Evolutionary conservation across 2,329 filamentous ascomycete genomes (phyloP), one percentile per base, ranked within the genome.

Genomic region (Neonectria magnoliae): DNA sequence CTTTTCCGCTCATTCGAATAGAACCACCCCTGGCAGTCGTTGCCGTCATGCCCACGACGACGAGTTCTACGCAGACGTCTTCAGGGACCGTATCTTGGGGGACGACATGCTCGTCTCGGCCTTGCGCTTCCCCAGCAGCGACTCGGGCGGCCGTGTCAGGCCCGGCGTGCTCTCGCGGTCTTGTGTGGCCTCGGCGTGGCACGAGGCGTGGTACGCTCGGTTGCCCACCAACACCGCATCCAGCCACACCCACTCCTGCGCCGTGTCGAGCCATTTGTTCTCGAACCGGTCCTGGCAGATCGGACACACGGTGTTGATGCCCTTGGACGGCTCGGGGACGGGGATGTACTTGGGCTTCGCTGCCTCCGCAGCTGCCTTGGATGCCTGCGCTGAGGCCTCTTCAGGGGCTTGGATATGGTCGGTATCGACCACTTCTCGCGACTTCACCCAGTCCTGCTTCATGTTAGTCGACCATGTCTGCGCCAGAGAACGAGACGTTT

Each of bases 221-320:
- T 86, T 88, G 38, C 92, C 92, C 31, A 97, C 88, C 68, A 91
- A 87, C 55, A 92, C 85, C 1, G 95, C 93, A 78, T 99, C 95
- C 78, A 93, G 91, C 93, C 96, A 98, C 44, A 99, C 95, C 87
- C 94, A 98, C 75, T 99, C 95, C 79, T 98, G 94, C 18, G 92
- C 92, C 67, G 97, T 93, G 72, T 97, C 93, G 7, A 95, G 90
- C 91, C 94, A 98, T 69, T 92, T 91, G 69, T 92, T 93, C 80
- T 97, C 92, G 73, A 99, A 98, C 70, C 92, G 91, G 77, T 99
- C 96, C 78, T 97, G 94, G 78, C 96, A 98, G 71, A 99, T 97
- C 2, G 94, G 93, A 75, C 96, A 99, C 1, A 92, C 87, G 16
- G 88, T 91, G 75, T 93, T 94, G 63, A 91, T 88, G 27, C 92